A percentile compares a stretch with the other conserved stretches of the same genome.
These are phyloP conservation scores for Calonectria crousiana DNA, from an alignment of 2,329 filamentous ascomycete species.

Conservation along the genomic window DNA sequence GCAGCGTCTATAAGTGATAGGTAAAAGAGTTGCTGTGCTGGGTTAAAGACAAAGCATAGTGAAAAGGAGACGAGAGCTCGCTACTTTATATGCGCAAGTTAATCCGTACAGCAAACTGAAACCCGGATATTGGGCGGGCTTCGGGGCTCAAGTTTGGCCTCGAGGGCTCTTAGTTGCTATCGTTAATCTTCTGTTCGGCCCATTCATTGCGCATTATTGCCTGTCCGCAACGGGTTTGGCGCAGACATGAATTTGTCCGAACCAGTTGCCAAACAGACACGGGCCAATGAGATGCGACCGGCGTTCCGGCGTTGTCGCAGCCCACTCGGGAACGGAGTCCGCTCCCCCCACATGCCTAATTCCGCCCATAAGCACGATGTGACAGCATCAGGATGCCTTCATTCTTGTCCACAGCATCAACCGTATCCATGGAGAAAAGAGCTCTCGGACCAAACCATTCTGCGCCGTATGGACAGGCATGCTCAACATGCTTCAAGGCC, in stretches of 20 bases:
- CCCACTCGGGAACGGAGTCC: constrained; percentile 3
- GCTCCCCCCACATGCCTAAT: not conserved
- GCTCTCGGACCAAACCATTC: not conserved
- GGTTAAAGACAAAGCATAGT: no score
- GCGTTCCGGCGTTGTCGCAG: not conserved
- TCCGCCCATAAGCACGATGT: not conserved
- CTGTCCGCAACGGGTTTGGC: not conserved
- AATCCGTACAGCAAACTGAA: not conserved
- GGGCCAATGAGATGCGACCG: not conserved
- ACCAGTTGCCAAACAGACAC: no score
- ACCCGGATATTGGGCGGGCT: not conserved
- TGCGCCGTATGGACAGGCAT: not conserved
- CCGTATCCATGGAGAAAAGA: not conserved
- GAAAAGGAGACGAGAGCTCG: not conserved
- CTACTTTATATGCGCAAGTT: not conserved
- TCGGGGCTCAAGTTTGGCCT: not conserved
- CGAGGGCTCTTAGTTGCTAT: not conserved
- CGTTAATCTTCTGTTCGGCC: not conserved
- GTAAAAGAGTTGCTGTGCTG: not conserved
- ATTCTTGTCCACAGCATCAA: not conserved
- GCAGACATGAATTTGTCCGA: not conserved
- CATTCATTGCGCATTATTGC: not conserved
- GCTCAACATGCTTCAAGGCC: not conserved
- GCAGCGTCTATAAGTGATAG: not conserved
- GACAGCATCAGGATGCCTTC: not conserved